These are phyloP conservation scores for Bruguiera parviflora DNA, from an alignment of 345 rosid genomes.

Conservation along the genomic window DNA sequence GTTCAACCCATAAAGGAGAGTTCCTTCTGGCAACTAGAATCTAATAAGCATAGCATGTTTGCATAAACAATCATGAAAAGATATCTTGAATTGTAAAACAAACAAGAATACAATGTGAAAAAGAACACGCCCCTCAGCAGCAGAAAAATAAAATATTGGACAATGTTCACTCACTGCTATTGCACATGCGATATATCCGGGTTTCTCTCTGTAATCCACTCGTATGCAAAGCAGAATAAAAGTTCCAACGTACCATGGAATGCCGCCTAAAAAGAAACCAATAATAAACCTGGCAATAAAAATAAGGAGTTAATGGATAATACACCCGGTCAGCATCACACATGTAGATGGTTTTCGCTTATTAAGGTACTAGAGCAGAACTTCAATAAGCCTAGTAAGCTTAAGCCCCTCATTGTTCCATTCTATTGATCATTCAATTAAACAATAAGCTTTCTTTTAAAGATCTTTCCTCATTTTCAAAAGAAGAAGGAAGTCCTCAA, in stretches of 20 bases:
- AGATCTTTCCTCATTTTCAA: too few species aligned
- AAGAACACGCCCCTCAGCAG: neutral
- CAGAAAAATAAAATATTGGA: neutral
- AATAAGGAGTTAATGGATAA: neutral
- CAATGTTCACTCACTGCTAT: conserved; percentile 55
- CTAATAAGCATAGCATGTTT: neutral
- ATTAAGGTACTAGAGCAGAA: too few species aligned
- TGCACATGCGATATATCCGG: conserved; percentile 78
- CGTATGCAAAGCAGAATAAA: conserved; percentile 47
- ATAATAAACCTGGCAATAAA: conserved; percentile 49
- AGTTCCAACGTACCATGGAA: conserved; percentile 84
- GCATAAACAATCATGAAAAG: neutral
- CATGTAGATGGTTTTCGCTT: too few species aligned
- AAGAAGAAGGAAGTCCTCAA: too few species aligned
- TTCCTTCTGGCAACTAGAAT: neutral
- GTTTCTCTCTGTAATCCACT: conserved; percentile 74
- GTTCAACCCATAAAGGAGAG: neutral
- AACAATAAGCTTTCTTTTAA: too few species aligned
- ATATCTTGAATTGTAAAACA: neutral
- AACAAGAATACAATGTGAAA: neutral
- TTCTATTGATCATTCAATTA: too few species aligned
- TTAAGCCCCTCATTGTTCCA: too few species aligned
- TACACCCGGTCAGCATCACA: neutral
- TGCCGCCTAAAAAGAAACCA: conserved; percentile 82
- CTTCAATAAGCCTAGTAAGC: too few species aligned